Conservation (phyloP, 768 basidiomycete species). For the Leucocoprinus leucothites region DNA sequence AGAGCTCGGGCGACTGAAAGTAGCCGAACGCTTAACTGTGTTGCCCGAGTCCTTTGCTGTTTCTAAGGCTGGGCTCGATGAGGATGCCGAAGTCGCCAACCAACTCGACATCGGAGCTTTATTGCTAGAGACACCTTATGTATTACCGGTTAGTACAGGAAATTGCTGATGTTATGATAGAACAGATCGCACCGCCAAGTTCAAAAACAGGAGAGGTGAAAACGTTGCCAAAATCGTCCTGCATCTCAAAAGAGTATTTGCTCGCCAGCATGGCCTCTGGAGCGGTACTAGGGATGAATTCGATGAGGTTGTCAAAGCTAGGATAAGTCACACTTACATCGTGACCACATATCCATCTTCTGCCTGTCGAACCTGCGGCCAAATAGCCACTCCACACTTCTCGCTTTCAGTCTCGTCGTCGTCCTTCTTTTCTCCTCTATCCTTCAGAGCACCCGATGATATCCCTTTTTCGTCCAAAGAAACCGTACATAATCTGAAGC, state of each 20-base stretch:
- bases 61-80: too few relatives aligned
- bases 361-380: conserved; percentile 19
- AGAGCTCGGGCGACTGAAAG: neutral
- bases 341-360: conserved; percentile 20
- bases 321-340: conserved; percentile 18
- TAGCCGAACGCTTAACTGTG: neutral
- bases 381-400: conserved; percentile 21
- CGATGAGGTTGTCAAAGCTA: neutral
- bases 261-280: conserved; percentile 17
- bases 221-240: conserved; percentile 22
- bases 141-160: neutral
- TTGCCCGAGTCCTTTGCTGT: neutral
- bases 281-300: conserved; percentile 15
- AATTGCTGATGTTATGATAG: neutral
- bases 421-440: neutral
- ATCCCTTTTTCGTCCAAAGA: neutral
- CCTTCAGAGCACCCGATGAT: neutral
- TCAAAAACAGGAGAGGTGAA: conserved; percentile 24
- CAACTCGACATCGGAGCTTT: neutral
- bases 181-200: conserved; percentile 21
- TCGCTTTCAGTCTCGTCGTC: conserved; percentile 1
- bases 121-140: neutral
- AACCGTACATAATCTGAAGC: conserved; percentile 19
- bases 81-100: neutral
- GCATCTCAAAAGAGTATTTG: conserved; percentile 18